phyloP scores from a whole-genome alignment of 129 eudicot species.

The Saussurea involucrata region DNA sequence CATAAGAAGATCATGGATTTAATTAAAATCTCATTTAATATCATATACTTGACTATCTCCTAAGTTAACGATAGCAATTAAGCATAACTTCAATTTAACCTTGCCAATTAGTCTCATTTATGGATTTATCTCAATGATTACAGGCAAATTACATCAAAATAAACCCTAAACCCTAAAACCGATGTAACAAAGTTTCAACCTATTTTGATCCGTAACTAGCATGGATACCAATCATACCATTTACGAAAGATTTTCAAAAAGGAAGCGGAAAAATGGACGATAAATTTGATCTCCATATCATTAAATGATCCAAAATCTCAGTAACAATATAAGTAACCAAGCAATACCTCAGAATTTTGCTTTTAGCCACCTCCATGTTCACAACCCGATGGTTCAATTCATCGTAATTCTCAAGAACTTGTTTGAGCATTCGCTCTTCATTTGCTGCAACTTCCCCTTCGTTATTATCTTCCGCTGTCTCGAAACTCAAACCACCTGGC shows the following conservation, averaged over 20 bases:
- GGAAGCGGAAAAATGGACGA: too few species aligned
- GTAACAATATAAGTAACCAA: background rate
- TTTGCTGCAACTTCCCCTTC: slow-evolving; percentile 21
- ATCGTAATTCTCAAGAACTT: slow-evolving; percentile 42
- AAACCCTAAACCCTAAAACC: too few species aligned
- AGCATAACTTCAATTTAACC: background rate
- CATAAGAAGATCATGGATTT: too few species aligned
- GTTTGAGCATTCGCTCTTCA: slow-evolving; percentile 19
- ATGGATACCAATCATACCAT: too few species aligned
- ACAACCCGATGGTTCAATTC: slow-evolving; percentile 33
- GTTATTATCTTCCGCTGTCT: slow-evolving; percentile 18
- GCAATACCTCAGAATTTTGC: slow-evolving; percentile 53
- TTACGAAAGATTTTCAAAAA: too few species aligned
- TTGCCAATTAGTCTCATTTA: background rate
- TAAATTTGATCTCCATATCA: too few species aligned
- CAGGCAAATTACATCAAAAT: too few species aligned
- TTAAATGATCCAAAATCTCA: background rate
- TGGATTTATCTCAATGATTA: background rate
- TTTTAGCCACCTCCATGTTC: slow-evolving; percentile 47
- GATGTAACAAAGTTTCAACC: too few species aligned
- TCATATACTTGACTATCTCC: too few species aligned
- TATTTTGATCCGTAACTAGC: too few species aligned
- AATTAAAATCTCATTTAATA: too few species aligned
- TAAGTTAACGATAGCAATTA: background rate
- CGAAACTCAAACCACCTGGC: slow-evolving; percentile 16